phyloP scores from a whole-genome alignment of 2,329 filamentous ascomycete species.

The Elsinoe arachidis region DNA sequence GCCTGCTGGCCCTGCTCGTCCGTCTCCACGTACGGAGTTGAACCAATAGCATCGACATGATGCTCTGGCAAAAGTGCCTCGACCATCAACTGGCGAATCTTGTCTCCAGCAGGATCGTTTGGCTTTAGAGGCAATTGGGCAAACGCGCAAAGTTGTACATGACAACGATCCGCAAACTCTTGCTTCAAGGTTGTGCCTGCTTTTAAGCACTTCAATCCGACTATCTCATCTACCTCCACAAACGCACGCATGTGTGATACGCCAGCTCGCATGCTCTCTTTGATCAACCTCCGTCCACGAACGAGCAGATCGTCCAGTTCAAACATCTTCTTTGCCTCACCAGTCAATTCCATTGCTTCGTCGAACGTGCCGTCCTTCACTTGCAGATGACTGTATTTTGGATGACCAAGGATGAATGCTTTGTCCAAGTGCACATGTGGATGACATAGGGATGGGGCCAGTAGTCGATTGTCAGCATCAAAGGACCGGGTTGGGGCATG shows the following conservation, averaged over 20 bases:
- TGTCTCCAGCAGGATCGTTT: conserved; percentile 30
- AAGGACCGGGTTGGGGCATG: conserved; percentile 23
- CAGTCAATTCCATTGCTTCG: conserved; percentile 54
- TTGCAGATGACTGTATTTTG: conserved; percentile 52
- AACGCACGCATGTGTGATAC: conserved; percentile 64
- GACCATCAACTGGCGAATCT: conserved; percentile 45
- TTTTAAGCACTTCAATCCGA: conserved; percentile 48
- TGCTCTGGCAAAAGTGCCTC: conserved; percentile 31
- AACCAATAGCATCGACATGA: conserved; percentile 53
- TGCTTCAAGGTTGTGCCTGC: conserved; percentile 49
- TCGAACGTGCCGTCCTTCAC: conserved; percentile 54
- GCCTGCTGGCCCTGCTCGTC: conserved; percentile 37
- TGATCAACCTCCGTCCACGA: conserved; percentile 55
- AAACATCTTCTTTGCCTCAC: conserved; percentile 55
- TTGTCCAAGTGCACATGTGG: conserved; percentile 68
- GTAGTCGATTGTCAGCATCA: conserved; percentile 33
- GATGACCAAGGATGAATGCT: conserved; percentile 50
- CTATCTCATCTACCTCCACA: conserved; percentile 59
- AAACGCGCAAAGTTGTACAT: conserved; percentile 61
- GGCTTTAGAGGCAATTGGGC: conserved; percentile 62
- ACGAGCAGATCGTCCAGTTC: conserved; percentile 53
- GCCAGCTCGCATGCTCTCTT: conserved; percentile 54
- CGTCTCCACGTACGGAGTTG: conserved; percentile 61
- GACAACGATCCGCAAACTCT: conserved; percentile 43
- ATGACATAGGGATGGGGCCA: conserved; percentile 55